Evolutionary conservation across 2,329 filamentous ascomycete species (phyloP).

Genomic region (Fusarium pseudograminearum): DNA sequence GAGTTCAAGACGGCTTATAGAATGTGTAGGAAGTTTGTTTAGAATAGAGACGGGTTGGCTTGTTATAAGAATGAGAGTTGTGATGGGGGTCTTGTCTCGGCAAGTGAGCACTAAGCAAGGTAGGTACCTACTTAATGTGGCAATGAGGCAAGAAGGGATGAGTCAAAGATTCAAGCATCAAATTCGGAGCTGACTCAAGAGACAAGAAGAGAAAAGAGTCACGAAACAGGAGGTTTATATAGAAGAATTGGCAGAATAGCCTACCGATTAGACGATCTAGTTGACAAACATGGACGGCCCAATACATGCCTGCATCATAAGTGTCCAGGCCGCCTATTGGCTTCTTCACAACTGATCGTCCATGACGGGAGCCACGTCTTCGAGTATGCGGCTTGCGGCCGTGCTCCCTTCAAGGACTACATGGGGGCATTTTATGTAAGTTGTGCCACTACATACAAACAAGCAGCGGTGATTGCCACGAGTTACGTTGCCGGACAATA

Average conservation of each 20-base stretch:
- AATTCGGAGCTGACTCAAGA: slow-evolving; percentile 6
- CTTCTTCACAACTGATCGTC: slow-evolving; percentile 12
- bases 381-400: slow-evolving; percentile 19
- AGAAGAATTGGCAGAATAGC: slow-evolving; percentile 10
- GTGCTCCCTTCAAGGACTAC: slow-evolving; percentile 9
- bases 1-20: background rate
- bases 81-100: slow-evolving; percentile 24
- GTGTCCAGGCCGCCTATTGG: slow-evolving; percentile 13
- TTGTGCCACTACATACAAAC: slow-evolving; percentile 37
- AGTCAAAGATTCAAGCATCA: slow-evolving; percentile 15
- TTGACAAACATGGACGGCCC: slow-evolving; percentile 13
- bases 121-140: slow-evolving; percentile 10
- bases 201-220: background rate
- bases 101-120: slow-evolving; percentile 6
- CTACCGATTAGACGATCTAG: background rate
- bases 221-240: slow-evolving; percentile 30
- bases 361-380: slow-evolving; percentile 30
- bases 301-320: background rate
- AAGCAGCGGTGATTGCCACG: slow-evolving; percentile 8
- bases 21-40: background rate
- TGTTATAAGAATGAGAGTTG: slow-evolving; percentile 15
- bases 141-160: slow-evolving; percentile 19
- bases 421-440: slow-evolving; percentile 28
- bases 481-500: slow-evolving; percentile 31
- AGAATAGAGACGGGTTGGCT: background rate